These are phyloP conservation scores for Lentinus brumalis DNA, from an alignment of 768 basidiomycete genomes.

Conservation along the genomic window DNA sequence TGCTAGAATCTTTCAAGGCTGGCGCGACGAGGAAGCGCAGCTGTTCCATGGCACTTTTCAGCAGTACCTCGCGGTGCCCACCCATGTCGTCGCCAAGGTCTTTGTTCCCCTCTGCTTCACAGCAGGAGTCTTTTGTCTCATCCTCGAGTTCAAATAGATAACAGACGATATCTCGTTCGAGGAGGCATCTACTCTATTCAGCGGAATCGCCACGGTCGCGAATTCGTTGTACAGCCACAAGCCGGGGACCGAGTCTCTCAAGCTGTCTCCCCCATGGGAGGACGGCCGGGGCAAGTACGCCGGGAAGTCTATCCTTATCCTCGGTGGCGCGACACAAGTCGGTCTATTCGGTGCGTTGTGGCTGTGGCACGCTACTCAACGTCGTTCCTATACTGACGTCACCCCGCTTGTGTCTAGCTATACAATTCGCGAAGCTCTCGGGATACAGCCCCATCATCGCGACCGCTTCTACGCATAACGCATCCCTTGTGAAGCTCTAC, in stretches of 20 bases:
- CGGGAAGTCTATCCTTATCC: conserved; percentile 36
- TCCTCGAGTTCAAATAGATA: neutral
- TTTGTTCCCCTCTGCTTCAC: neutral
- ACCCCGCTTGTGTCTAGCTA: conserved; percentile 1
- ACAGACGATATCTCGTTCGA: conserved; percentile 30
- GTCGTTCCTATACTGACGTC: neutral
- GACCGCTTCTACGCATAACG: conserved; percentile 17
- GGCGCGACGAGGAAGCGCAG: neutral
- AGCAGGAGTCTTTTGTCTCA: neutral
- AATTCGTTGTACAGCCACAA: conserved; percentile 34
- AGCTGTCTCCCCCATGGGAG: conserved; percentile 35
- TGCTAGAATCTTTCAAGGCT: neutral
- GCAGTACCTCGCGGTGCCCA: neutral
- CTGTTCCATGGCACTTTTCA: neutral
- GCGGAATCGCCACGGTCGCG: conserved; percentile 34
- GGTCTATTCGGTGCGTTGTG: conserved; percentile 39
- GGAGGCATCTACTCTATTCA: conserved; percentile 40
- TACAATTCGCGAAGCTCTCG: conserved; percentile 20
- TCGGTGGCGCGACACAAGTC: conserved; percentile 41
- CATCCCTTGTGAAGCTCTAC: neutral
- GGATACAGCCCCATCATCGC: conserved; percentile 19
- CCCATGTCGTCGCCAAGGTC: neutral
- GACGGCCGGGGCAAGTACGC: conserved; percentile 33
- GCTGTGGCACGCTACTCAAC: neutral
- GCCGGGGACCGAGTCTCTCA: conserved; percentile 28